A percentile compares a stretch with the other conserved stretches of the same genome.
Evolutionary conservation across 2,329 filamentous ascomycete genomes (phyloP).

Genomic region (Diaporthe humulicola): DNA sequence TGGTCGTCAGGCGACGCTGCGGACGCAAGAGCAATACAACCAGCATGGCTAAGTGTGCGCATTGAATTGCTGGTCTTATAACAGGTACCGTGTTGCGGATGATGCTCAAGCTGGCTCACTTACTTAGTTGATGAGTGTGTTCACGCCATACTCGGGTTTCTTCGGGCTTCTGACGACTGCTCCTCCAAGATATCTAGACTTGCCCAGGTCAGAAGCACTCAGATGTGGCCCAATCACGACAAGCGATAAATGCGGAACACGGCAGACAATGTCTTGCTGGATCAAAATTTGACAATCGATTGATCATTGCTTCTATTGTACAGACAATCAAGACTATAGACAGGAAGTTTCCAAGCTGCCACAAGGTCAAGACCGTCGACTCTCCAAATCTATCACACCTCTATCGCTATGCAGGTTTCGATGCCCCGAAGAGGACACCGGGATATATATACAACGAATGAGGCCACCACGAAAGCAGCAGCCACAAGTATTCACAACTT

Average conservation of each 20-base stretch:
- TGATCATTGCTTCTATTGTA: conserved; percentile 1
- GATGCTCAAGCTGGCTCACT: neutral
- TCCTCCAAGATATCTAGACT: neutral
- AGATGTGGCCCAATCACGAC: neutral
- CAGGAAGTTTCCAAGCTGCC: conserved; percentile 11
- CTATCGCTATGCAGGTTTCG: conserved; percentile 15
- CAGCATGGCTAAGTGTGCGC: neutral
- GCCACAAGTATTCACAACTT: neutral
- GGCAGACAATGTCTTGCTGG: too few species aligned
- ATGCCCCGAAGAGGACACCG: conserved; percentile 1
- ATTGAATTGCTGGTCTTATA: neutral
- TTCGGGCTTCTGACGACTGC: too few species aligned
- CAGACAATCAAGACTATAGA: neutral
- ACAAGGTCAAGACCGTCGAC: neutral
- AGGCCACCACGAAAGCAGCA: neutral
- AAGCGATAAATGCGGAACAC: neutral
- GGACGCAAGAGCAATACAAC: neutral
- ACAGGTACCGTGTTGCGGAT: fast-evolving
- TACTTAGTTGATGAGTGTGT: too few species aligned
- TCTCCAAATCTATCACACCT: neutral
- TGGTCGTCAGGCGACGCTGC: too few species aligned
- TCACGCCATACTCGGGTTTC: too few species aligned
- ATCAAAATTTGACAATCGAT: neutral
- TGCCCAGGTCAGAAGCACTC: too few species aligned
- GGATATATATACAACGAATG: conserved; percentile 28